Percentiles rank a stretch among this genome's conserved stretches.
phyloP scores from a whole-genome alignment of 1,139 yeast species.

The Trichomonascaceae sp. region DNA sequence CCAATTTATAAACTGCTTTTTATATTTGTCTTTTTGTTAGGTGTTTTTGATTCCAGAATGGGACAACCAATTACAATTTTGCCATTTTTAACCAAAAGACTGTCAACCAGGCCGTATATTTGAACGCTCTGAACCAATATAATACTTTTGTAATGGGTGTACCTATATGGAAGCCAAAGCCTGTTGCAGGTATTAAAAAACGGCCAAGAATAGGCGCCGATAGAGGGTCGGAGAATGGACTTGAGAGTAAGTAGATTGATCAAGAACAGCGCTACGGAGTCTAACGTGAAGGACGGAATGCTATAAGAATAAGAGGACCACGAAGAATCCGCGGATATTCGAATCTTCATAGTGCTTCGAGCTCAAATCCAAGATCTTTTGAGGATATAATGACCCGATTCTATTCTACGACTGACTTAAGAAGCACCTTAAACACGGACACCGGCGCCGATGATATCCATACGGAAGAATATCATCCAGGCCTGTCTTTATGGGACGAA shows the following conservation, averaged over 20 bases:
- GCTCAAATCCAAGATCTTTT: neutral
- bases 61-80: neutral
- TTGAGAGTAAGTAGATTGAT: constrained; percentile 2
- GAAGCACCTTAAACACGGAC: neutral
- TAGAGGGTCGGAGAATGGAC: neutral
- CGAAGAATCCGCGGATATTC: constrained; percentile 1
- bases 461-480: neutral
- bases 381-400: neutral
- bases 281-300: neutral
- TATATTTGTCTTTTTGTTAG: no score
- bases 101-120: neutral
- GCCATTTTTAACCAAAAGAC: neutral
- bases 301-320: constrained; percentile 2
- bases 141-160: constrained; percentile 18
- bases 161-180: constrained; percentile 22
- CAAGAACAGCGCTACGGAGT: no score
- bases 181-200: constrained; percentile 11
- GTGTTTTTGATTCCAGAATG: neutral
- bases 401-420: neutral
- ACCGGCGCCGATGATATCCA: neutral
- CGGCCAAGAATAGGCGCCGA: neutral
- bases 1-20: no score
- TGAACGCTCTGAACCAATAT: no score
- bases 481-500: neutral
- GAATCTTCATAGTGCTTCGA: constrained; percentile 1